Base-by-base conservation (phyloP, 2,329 filamentous ascomycete species). In the Epichloe scottii region DNA sequence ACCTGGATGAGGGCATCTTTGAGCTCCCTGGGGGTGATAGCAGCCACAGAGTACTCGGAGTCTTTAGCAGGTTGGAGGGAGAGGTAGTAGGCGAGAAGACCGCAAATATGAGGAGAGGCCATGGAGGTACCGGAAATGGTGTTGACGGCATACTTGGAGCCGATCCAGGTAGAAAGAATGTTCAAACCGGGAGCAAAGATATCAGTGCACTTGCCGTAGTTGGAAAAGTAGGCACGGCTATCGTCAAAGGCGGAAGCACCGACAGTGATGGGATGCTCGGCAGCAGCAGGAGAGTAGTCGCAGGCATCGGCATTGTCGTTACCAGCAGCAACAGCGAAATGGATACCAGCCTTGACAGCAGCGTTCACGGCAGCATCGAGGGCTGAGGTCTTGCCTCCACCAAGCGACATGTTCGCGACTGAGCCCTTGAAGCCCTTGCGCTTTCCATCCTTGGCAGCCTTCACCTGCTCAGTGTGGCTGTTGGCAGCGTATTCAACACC, bases 71-170 rank as follows among this genome's bases (percentile, higher is more conserved):
- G 93, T 75, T 97, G 90, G 52, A 98, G 89, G 58, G 93, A 98
- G 54, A 98, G 84, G 73, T 95, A 87, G 80, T 98, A 98, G 74
- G 93, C 93, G 63, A 97, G 77, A 57, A 98, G 89, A 80, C 93
- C 93, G 66, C 84, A 85, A 67, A 98, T 86, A 72, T 98, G 93
- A 61, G 93, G 93, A 56, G 93, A 97, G 56, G 93, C 93, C 93
- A 98, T 98, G 51, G 93, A 98, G 59, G 93, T 98, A 70, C 93
- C 93, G 41, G 91, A 97, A 76, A 98, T 98, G 74, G 89, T 96
- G 84, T 98, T 98, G 76, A 89, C 82, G 64, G 93, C 91, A 64
- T 91, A 84, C 72, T 93, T 87, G 81, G 85, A 91, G 68, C 94
- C 93, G 63, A 95, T 95, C 93, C 93, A 98, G 69, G 93, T 97